Conservation (phyloP, 2,329 filamentous ascomycete genomes). For the Venturia effusa region DNA sequence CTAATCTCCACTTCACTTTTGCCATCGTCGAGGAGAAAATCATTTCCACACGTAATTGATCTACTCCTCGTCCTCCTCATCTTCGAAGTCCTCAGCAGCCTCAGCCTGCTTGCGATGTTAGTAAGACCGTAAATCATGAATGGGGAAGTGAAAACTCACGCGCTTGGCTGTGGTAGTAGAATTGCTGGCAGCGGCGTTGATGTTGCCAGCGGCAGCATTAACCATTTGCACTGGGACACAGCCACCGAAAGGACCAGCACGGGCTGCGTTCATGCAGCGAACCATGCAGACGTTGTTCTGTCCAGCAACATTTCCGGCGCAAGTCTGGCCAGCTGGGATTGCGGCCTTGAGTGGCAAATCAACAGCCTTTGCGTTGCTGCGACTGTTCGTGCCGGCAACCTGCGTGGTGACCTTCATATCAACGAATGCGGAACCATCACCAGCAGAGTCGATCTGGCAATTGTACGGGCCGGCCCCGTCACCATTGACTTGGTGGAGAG, state of each 20-base stretch:
- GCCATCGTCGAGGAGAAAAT: background rate
- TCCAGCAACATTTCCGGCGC: conserved; percentile 50
- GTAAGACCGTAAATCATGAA: background rate
- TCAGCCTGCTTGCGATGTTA: background rate
- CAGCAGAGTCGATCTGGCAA: conserved; percentile 54
- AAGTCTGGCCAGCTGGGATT: conserved; percentile 45
- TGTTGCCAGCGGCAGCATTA: background rate
- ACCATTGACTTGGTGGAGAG: conserved; percentile 55
- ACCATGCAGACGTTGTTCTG: conserved; percentile 52
- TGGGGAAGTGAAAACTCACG: background rate
- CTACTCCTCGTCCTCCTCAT: conserved; percentile 4
- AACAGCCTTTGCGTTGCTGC: conserved; percentile 22
- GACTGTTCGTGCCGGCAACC: conserved; percentile 40
- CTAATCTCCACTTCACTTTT: background rate
- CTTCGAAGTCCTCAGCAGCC: background rate
- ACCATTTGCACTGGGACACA: conserved; percentile 43
- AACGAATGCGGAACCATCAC: conserved; percentile 42
- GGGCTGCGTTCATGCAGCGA: conserved; percentile 49
- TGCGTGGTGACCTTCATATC: conserved; percentile 45
- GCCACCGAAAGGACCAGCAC: conserved; percentile 48
- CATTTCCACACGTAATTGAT: background rate
- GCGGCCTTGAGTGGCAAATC: conserved; percentile 40
- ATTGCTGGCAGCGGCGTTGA: no score
- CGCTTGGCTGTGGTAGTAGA: conserved; percentile 4
- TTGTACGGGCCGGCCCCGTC: conserved; percentile 57